Base-by-base conservation (phyloP, 371 early-diverging fungal genomes). In the Mucor irregularis region DNA sequence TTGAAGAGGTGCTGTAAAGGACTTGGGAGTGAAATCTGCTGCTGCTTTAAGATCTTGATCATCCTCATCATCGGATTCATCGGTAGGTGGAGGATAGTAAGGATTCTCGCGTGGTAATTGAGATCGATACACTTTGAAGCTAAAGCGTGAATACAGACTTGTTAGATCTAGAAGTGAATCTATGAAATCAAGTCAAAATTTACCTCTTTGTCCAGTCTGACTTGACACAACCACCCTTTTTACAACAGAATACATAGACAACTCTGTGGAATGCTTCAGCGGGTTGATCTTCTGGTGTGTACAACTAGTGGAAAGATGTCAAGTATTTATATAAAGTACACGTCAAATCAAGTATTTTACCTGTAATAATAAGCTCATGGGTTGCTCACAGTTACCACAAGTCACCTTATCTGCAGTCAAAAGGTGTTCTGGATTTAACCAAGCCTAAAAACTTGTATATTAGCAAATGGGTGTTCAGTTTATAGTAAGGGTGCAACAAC, bases 221-320 rank as follows among this genome's bases (percentile, higher is more conserved):
- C 42, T 77, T 74, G 45, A 91, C 87, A 71, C 97, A 97, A 0
- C 72, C 57, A 16, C 94, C 95, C 25, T 88, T 87, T 54, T 86
- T 90, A 74, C 98, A 98, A 61, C 90, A 85, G 61, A 92, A 97
- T 3, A 97, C 83, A 62, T 95, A 96, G 13, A 96, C 69, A 42
- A 85, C 82, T 34, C 98, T 86, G 61, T 95, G 95, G 58, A 88
- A 96, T 2, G 98, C 96, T 56, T 91, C 88, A 0, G 68, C 69
- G 0, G 93, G 91, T 25, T 85, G 74, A 63, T 96, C 94, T 58
- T 97, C 96, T 14, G 97, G 96, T 1, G 97, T 92, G 61, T 94
- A 98, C 1, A 97, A 60, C 92, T 92, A 67, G 0, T 3, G 14
- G 37, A 19, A 34, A 33, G 3, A 46, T 5, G 3, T 29, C 22